These are phyloP conservation scores for Penicillium robsamsonii DNA, from an alignment of 495 filamentous ascomycete genomes.

Conservation along the genomic window DNA sequence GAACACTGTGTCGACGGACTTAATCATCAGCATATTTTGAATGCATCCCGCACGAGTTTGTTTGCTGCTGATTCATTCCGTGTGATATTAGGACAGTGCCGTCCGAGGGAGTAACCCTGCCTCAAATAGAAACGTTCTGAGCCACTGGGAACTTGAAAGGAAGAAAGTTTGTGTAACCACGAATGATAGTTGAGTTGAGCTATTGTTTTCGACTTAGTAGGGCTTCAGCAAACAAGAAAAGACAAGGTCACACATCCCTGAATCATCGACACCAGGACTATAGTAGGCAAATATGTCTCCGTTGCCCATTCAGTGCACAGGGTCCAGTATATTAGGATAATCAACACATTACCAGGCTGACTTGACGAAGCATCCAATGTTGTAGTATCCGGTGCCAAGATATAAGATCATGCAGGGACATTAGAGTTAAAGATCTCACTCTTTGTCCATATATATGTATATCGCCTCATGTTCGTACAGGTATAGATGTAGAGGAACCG, in stretches of 20 bases:
- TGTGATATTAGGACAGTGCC: no score
- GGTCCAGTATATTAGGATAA: not conserved
- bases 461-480: not conserved
- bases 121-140: no score
- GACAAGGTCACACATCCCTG: no score
- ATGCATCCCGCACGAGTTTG: no score
- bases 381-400: slow-evolving; percentile 2
- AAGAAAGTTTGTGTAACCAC: not conserved
- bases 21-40: no score
- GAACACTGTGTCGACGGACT: no score
- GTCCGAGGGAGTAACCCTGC: no score
- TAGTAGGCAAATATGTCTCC: not conserved
- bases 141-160: no score
- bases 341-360: not conserved
- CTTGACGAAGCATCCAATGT: not conserved
- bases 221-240: no score
- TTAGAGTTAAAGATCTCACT: slow-evolving; percentile 12
- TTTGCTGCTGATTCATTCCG: no score
- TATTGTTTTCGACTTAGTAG: not conserved
- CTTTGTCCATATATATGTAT: not conserved
- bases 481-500: not conserved
- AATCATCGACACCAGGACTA: no score
- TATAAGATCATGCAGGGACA: slow-evolving; percentile 5
- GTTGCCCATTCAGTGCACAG: not conserved
- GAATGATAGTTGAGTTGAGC: not conserved